These are phyloP conservation scores for Mycena alexandri DNA, from an alignment of 768 basidiomycete species.

Conservation along the genomic window DNA sequence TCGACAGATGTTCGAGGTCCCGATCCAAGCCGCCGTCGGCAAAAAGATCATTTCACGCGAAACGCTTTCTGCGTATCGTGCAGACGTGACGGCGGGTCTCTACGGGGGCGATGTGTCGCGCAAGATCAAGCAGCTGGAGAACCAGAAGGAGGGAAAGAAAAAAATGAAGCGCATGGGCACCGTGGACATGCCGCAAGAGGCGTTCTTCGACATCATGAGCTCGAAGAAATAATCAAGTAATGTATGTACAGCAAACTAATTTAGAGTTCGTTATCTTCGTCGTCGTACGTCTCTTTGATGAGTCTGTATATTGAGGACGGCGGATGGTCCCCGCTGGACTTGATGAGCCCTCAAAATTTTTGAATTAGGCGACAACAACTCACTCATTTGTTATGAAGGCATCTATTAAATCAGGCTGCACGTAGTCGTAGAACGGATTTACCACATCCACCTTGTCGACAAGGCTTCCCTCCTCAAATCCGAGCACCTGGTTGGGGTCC, in stretches of 20 bases:
- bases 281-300: conserved; percentile 95
- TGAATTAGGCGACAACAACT: conserved; percentile 52
- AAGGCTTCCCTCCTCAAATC: conserved; percentile 82
- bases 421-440: conserved; percentile 98
- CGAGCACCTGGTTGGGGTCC: conserved; percentile 70
- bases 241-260: conserved; percentile 35
- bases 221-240: conserved; percentile 58
- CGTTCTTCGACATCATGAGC: conserved; percentile 92
- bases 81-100: conserved; percentile 94
- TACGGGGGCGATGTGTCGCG: conserved; percentile 76
- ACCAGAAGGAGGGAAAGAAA: conserved; percentile 94
- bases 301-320: conserved; percentile 93
- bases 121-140: conserved; percentile 63
- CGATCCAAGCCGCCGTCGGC: conserved; percentile 94
- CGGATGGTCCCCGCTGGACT: conserved; percentile 91
- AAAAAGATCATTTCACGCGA: conserved; percentile 91
- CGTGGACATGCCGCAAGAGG: conserved; percentile 94
- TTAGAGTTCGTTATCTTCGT: conserved; percentile 90
- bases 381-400: conserved; percentile 98
- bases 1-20: conserved; percentile 92
- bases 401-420: conserved; percentile 91
- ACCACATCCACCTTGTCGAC: conserved; percentile 92
- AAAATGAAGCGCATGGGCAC: conserved; percentile 89
- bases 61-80: conserved; percentile 85
- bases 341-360: conserved; percentile 20